phyloP scores from a whole-genome alignment of 2,329 filamentous ascomycete genomes.

The Cadophora sp. region DNA sequence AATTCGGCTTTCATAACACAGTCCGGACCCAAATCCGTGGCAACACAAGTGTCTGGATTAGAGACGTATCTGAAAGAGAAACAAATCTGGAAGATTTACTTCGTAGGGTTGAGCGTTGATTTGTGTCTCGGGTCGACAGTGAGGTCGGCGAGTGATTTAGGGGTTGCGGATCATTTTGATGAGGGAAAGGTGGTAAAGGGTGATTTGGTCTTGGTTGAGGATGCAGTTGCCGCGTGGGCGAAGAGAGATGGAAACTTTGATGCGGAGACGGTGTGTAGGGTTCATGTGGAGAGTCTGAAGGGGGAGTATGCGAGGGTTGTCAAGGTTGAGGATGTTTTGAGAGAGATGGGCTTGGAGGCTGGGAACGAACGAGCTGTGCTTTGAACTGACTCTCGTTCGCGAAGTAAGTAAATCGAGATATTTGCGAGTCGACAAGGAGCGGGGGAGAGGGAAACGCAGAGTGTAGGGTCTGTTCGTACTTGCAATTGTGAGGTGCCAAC shows the following conservation, averaged over 20 bases:
- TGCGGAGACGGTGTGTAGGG: conserved; percentile 18
- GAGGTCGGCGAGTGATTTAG: conserved; percentile 14
- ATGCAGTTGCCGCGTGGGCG: conserved; percentile 16
- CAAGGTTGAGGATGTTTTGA: conserved; percentile 14
- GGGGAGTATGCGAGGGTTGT: conserved; percentile 18
- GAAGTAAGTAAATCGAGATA: too few species aligned
- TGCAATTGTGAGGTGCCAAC: neutral
- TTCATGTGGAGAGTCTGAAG: conserved; percentile 23
- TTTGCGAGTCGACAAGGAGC: too few species aligned
- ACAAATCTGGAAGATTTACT: conserved; percentile 19
- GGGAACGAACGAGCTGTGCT: neutral
- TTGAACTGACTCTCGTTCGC: too few species aligned
- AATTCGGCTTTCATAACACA: conserved; percentile 15
- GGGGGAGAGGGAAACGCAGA: too few species aligned
- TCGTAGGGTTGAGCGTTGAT: conserved; percentile 16
- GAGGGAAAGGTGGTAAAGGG: conserved; percentile 9
- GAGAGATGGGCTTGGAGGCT: neutral
- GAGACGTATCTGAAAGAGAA: too few species aligned
- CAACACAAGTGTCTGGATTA: too few species aligned
- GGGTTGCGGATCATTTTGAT: conserved; percentile 38
- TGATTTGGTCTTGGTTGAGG: conserved; percentile 20
- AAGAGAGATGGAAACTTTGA: conserved; percentile 14
- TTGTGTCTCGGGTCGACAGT: conserved; percentile 18
- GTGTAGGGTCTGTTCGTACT: too few species aligned
- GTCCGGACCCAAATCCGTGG: too few species aligned